A percentile compares a stretch with the other conserved stretches of the same genome.
Conservation (phyloP, 2,329 filamentous ascomycete species). For the Nemania sp. region DNA sequence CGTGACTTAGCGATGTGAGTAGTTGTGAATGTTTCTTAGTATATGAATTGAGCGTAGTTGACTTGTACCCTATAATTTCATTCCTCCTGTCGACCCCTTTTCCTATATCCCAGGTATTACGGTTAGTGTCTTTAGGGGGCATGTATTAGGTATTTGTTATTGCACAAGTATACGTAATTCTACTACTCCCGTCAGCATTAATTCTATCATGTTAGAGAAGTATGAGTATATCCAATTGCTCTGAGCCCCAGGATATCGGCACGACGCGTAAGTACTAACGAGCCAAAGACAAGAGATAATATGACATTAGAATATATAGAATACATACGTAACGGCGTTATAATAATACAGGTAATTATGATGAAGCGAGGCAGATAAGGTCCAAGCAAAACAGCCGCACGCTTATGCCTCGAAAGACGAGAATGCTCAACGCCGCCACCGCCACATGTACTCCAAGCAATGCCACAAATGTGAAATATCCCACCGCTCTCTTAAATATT, state of each 20-base stretch:
- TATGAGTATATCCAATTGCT: neutral
- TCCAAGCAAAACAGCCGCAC: conserved; percentile 6
- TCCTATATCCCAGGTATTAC: no score
- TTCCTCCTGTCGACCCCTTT: no score
- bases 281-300: neutral
- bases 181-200: no score
- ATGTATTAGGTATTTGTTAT: no score
- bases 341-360: conserved; percentile 26
- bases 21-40: neutral
- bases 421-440: conserved; percentile 18
- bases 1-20: no score
- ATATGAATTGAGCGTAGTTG: neutral
- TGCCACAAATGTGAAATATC: conserved; percentile 9
- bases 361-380: conserved; percentile 1
- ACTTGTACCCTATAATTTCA: neutral
- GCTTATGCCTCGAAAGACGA: conserved; percentile 14
- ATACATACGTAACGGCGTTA: conserved; percentile 22
- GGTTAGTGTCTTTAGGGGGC: no score
- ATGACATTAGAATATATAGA: neutral
- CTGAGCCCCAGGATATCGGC: no score
- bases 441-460: conserved; percentile 31
- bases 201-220: neutral
- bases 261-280: neutral
- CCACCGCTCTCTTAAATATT: neutral
- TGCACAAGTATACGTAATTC: no score